These are phyloP conservation scores for Sporothrix humicola DNA, from an alignment of 2,329 filamentous ascomycete species.

Conservation along the genomic window DNA sequence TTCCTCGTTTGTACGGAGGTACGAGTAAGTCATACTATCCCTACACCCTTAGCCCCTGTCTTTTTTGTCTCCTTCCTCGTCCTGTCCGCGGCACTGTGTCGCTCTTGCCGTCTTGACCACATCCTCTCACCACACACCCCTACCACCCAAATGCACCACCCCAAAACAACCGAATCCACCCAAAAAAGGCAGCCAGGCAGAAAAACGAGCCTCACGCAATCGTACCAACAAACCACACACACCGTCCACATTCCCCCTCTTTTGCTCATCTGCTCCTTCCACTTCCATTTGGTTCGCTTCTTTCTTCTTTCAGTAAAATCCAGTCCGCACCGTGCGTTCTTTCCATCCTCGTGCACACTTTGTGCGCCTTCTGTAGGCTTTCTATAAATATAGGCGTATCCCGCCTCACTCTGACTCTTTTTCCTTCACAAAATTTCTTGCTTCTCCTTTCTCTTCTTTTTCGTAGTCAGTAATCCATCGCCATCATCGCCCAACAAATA, in stretches of 20 bases:
- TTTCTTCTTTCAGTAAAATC: not conserved
- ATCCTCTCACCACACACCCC: not conserved
- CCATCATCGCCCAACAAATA: constrained; percentile 1
- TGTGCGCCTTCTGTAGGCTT: not conserved
- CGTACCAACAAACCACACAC: not conserved
- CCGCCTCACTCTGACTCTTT: constrained; percentile 17
- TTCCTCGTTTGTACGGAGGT: too few species aligned
- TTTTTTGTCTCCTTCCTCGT: not conserved
- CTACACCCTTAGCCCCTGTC: not conserved
- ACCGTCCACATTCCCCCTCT: not conserved
- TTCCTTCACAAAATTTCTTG: not conserved
- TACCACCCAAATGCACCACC: not conserved
- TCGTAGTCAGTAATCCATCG: constrained; percentile 22
- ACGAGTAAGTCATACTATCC: not conserved
- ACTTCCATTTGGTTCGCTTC: constrained; percentile 7
- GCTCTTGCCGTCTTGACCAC: not conserved
- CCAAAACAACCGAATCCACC: constrained; percentile 13
- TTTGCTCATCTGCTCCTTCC: not conserved
- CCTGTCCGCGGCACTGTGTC: constrained; percentile 4
- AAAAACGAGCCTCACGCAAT: constrained; percentile 6
- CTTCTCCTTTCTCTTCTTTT: not conserved
- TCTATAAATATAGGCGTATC: constrained; percentile 27
- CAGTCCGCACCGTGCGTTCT: constrained; percentile 18
- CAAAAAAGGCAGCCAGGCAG: constrained; percentile 27
- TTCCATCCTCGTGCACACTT: constrained; percentile 23